phyloP scores from a whole-genome alignment of 2,329 filamentous ascomycete genomes.

The Plectosphaerella sp. region DNA sequence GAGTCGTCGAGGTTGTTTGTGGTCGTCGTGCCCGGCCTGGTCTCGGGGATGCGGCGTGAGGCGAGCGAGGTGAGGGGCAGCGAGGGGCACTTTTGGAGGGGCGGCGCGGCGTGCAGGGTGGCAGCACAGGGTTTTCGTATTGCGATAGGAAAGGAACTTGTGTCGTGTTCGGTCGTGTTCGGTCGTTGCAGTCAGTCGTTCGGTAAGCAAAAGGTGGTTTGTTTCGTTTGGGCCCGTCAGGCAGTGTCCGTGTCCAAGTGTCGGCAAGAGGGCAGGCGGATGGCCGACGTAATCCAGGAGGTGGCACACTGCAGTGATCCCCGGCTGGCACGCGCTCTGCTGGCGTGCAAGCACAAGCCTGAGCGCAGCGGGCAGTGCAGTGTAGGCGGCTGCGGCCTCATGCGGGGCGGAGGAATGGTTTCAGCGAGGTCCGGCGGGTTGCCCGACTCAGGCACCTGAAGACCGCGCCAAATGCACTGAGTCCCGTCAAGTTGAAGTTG shows the following conservation, averaged over 20 bases:
- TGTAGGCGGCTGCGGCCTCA: too few relatives aligned
- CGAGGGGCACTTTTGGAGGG: constrained; percentile 2
- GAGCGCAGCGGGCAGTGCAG: too few relatives aligned
- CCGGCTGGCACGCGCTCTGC: too few relatives aligned
- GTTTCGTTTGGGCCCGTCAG: constrained; percentile 1
- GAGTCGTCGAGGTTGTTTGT: background rate
- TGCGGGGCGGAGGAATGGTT: background rate
- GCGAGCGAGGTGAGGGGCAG: background rate
- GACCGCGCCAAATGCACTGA: background rate
- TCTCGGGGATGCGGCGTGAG: background rate
- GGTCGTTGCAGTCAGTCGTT: background rate
- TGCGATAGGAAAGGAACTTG: too few relatives aligned
- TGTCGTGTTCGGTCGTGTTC: background rate
- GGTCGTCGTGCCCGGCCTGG: background rate
- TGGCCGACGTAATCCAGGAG: constrained; percentile 2
- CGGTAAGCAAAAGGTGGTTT: background rate
- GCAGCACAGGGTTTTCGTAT: too few relatives aligned
- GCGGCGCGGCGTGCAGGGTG: constrained; percentile 1
- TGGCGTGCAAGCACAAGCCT: too few relatives aligned
- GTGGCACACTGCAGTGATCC: constrained; percentile 1
- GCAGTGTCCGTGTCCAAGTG: background rate
- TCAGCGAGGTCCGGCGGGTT: background rate
- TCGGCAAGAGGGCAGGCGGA: too few relatives aligned
- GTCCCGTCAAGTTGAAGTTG: background rate
- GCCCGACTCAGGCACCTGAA: background rate